Conservation (phyloP, 257 asterid genomes). For the Buddleja alternifolia region DNA sequence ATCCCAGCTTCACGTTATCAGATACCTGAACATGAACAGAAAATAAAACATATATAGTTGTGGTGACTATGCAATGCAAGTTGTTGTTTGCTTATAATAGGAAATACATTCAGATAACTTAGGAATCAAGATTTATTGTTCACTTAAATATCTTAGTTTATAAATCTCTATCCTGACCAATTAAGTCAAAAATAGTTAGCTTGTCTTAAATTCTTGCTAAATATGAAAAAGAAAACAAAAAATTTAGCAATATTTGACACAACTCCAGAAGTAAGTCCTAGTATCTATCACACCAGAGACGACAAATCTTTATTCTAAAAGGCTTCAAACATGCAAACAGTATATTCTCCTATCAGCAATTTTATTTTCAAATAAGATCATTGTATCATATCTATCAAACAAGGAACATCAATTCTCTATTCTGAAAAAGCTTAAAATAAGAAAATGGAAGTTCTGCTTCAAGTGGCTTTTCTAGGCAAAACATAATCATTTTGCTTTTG, state of each 20-base stretch:
- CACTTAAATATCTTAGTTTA: neutral
- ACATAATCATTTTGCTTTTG: too few relatives aligned
- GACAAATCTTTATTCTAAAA: neutral
- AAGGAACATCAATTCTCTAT: too few relatives aligned
- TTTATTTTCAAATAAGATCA: too few relatives aligned
- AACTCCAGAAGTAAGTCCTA: neutral
- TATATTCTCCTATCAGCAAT: too few relatives aligned
- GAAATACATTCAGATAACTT: neutral
- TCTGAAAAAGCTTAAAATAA: too few relatives aligned
- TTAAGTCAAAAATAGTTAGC: neutral
- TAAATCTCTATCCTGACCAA: neutral
- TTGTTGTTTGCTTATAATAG: neutral
- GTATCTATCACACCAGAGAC: neutral
- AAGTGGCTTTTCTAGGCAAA: too few relatives aligned
- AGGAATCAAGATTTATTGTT: neutral
- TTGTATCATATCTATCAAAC: too few relatives aligned
- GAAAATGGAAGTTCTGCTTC: too few relatives aligned
- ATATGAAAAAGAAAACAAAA: neutral
- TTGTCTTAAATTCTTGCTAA: too few relatives aligned
- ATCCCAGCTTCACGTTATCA: conserved; percentile 36
- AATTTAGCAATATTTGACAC: neutral
- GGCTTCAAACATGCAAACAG: neutral
- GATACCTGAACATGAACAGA: conserved; percentile 46
- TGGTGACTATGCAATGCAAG: neutral
- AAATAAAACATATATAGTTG: neutral